Evolutionary conservation across 2,329 filamentous ascomycete genomes (phyloP).

Genomic region (Xylariaceae sp.): DNA sequence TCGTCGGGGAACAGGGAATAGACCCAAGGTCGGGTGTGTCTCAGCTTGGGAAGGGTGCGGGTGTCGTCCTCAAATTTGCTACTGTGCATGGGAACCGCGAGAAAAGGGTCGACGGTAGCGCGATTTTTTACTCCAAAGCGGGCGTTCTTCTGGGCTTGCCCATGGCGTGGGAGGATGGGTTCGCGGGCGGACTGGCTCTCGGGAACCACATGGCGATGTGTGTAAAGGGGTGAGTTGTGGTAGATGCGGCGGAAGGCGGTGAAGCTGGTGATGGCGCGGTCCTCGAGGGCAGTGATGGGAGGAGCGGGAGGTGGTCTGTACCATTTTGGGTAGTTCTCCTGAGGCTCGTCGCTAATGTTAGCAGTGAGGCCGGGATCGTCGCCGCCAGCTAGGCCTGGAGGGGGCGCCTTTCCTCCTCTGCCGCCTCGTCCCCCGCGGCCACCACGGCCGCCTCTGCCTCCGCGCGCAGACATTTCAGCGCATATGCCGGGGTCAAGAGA

Average conservation of each 20-base stretch:
- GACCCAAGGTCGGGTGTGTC: constrained; percentile 43
- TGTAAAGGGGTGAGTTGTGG: constrained; percentile 56
- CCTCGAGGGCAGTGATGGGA: constrained; percentile 43
- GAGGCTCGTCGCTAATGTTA: constrained; percentile 50
- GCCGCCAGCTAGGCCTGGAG: constrained; percentile 48
- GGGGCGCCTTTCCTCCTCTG: constrained; percentile 40
- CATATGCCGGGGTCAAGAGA: constrained; percentile 2
- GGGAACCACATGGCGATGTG: constrained; percentile 44
- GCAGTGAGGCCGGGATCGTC: constrained; percentile 46
- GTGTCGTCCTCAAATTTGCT: constrained; percentile 52
- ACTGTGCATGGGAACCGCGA: constrained; percentile 57
- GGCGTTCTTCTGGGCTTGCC: constrained; percentile 57
- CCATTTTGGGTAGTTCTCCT: constrained; percentile 55
- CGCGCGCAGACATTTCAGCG: constrained; percentile 50
- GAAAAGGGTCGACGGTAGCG: constrained; percentile 57
- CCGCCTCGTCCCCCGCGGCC: constrained; percentile 48
- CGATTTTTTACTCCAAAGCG: constrained; percentile 54
- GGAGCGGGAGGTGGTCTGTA: constrained; percentile 49
- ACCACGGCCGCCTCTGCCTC: constrained; percentile 49
- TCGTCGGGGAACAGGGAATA: constrained; percentile 55
- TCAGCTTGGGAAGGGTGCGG: constrained; percentile 54
- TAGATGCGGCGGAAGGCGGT: constrained; percentile 56
- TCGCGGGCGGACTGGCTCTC: constrained; percentile 31
- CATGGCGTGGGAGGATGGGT: constrained; percentile 45
- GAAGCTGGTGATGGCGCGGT: constrained; percentile 48